Evolutionary conservation across 2,329 filamentous ascomycete genomes (phyloP), one percentile per base, ranked within the genome.

Genomic region (Colletotrichum sp.): DNA sequence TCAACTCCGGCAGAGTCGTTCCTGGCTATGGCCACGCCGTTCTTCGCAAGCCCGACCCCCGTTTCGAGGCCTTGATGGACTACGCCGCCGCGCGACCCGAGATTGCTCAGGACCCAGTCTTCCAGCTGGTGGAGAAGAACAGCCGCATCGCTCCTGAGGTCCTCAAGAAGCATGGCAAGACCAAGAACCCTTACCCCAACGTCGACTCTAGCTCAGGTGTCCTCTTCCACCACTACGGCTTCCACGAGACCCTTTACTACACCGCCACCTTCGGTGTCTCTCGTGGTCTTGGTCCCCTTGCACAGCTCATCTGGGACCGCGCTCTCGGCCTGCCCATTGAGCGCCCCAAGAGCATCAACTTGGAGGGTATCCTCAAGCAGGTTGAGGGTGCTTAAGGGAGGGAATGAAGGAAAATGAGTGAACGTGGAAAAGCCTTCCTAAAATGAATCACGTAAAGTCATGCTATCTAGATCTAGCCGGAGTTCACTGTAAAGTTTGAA

Each of bases 201-300:
- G 97, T 99, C 77, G 97, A 99, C 86, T 96, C 94, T 64, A 94
- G 92, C 78, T 98, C 96, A 1, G 97, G 97, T 78, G 96, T 99
- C 8, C 90, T 99, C 65, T 99, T 99, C 92, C 94, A 99, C 87
- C 96, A 99, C 89, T 99, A 98, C 84, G 97, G 96, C 75, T 98
- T 99, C 92, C 94, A 95, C 85, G 95, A 99, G 89, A 98, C 96
- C 0, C 90, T 99, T 13, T 99, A 99, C 90, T 99, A 99, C 88
- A 94, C 92, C 6, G 92, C 92, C 75, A 94, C 92, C 0, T 94
- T 94, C 78, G 93, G 92, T 77, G 92, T 94, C 15, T 93, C 91
- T 76, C 88, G 92, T 80, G 92, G 92, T 69, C 89, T 99, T 18
- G 97, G 97, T 9, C 97, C 97, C 26, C 90, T 99, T 65, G 96